Conservation (phyloP, 2,329 filamentous ascomycete genomes). For the Fusarium staphyleae region DNA sequence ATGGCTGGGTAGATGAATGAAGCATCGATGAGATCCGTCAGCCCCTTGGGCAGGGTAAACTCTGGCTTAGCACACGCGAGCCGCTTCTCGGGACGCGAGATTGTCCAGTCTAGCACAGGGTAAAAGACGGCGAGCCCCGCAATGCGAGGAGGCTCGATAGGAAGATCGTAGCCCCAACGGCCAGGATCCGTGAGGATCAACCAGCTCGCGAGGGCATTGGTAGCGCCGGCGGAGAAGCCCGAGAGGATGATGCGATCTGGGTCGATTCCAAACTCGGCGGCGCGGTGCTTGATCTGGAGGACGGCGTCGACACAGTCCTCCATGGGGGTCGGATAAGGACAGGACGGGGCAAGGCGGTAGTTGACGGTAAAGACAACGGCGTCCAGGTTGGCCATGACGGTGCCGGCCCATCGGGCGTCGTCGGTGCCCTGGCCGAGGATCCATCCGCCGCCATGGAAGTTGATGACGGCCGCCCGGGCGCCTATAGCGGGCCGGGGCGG, state of each 20-base stretch:
- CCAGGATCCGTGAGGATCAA: slow-evolving; percentile 54
- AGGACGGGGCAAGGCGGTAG: slow-evolving; percentile 71
- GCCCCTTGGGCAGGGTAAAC: slow-evolving; percentile 61
- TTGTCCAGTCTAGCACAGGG: slow-evolving; percentile 67
- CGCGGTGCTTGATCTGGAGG: slow-evolving; percentile 64
- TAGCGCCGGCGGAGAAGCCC: slow-evolving; percentile 70
- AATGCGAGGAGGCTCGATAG: slow-evolving; percentile 54
- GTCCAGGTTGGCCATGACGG: slow-evolving; percentile 59
- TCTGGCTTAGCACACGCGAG: slow-evolving; percentile 62
- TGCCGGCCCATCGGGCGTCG: slow-evolving; percentile 66
- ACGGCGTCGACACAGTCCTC: slow-evolving; percentile 72
- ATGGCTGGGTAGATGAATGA: slow-evolving; percentile 65
- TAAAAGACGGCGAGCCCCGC: slow-evolving; percentile 66
- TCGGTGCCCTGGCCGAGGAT: slow-evolving; percentile 68
- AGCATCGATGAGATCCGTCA: slow-evolving; percentile 70
- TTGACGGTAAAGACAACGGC: slow-evolving; percentile 70
- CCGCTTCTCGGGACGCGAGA: slow-evolving; percentile 62
- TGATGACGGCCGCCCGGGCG: slow-evolving; percentile 63
- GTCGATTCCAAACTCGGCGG: slow-evolving; percentile 65
- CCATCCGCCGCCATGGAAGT: slow-evolving; percentile 74
- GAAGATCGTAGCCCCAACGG: slow-evolving; percentile 49
- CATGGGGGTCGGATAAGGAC: slow-evolving; percentile 69
- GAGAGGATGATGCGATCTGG: slow-evolving; percentile 62
- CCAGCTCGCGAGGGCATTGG: slow-evolving; percentile 59
- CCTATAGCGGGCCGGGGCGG: slow-evolving; percentile 46